phyloP scores from a whole-genome alignment of 2,329 filamentous ascomycete genomes.

The Orbilia quercus region DNA sequence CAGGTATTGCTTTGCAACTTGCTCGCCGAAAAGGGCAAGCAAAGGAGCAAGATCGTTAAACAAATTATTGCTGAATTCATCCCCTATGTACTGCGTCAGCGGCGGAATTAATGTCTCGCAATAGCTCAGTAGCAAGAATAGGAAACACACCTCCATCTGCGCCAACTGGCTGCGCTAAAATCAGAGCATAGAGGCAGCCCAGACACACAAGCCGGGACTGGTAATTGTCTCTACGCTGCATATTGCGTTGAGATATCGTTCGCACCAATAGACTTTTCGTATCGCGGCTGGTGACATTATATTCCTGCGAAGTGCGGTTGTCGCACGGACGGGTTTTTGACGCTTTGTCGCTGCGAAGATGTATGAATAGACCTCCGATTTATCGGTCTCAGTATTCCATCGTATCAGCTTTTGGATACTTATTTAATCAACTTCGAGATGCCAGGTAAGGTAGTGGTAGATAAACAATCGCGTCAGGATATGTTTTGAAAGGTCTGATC shows the following conservation, averaged over 20 bases:
- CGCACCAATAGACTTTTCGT: neutral
- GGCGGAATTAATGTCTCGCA: too few relatives aligned
- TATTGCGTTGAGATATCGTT: conserved; percentile 4
- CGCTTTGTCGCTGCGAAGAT: too few relatives aligned
- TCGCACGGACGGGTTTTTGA: too few relatives aligned
- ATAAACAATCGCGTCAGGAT: too few relatives aligned
- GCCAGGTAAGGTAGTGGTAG: too few relatives aligned
- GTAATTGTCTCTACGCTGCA: neutral
- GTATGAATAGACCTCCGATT: too few relatives aligned
- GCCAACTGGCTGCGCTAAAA: neutral
- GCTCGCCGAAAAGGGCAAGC: conserved; percentile 63
- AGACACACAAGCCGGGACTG: neutral
- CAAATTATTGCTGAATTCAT: conserved; percentile 63
- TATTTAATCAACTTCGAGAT: too few relatives aligned
- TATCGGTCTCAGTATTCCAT: too few relatives aligned
- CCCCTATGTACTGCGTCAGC: conserved; percentile 10
- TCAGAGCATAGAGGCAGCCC: neutral
- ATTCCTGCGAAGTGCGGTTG: too few relatives aligned
- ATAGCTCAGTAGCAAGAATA: too few relatives aligned
- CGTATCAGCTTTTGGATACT: too few relatives aligned
- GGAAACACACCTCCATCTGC: conserved; percentile 10
- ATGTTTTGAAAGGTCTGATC: too few relatives aligned
- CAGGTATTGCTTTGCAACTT: conserved; percentile 63
- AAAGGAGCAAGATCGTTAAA: conserved; percentile 61
- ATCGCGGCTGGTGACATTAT: neutral